These are phyloP conservation scores for Arctium minus DNA, from an alignment of 129 eudicot genomes.

Conservation along the genomic window DNA sequence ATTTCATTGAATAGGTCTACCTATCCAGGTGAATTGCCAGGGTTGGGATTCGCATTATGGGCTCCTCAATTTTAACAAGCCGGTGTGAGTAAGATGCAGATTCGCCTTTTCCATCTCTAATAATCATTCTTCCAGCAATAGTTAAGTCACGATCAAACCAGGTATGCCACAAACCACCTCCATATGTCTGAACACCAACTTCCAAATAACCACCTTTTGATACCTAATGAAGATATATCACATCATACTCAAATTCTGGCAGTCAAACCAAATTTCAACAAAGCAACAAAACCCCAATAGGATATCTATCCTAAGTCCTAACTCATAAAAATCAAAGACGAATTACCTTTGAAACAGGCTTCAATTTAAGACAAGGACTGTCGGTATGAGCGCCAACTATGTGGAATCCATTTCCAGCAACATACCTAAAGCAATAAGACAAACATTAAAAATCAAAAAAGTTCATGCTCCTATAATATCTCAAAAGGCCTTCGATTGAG, in stretches of 20 bases:
- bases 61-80: slow-evolving; percentile 80
- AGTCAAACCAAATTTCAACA: neutral
- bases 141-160: slow-evolving; percentile 96
- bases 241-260: neutral
- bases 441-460: slow-evolving; percentile 5
- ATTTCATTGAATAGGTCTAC: slow-evolving; percentile 10
- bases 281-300: neutral
- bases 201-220: slow-evolving; percentile 74
- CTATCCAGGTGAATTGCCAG: slow-evolving; percentile 81
- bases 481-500: neutral
- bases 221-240: slow-evolving; percentile 40
- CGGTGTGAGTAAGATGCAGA: slow-evolving; percentile 58
- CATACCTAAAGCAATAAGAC: slow-evolving; percentile 45
- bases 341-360: slow-evolving; percentile 85
- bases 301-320: neutral
- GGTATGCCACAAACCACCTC: slow-evolving; percentile 98
- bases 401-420: slow-evolving; percentile 89
- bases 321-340: neutral
- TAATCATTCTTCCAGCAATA: slow-evolving; percentile 88
- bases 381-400: slow-evolving; percentile 97
- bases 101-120: slow-evolving; percentile 65
- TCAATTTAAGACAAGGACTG: slow-evolving; percentile 87
- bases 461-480: neutral
- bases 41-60: slow-evolving; percentile 95
- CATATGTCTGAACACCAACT: slow-evolving; percentile 95